Evolutionary conservation across 352 stramenopile species (phyloP).

Genomic region (Phytophthora podocarpi): DNA sequence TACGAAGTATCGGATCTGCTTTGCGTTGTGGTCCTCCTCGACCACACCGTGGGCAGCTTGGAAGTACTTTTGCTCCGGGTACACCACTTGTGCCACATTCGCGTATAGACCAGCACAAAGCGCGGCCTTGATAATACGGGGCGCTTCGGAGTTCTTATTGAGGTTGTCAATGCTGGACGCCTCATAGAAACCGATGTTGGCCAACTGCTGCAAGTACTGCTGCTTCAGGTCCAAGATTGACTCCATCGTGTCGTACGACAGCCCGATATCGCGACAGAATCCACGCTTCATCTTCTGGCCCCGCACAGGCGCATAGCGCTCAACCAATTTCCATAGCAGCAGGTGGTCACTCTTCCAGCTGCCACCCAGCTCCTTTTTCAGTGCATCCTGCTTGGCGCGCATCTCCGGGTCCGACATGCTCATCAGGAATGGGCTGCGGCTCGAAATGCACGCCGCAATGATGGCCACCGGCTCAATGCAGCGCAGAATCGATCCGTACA

Average conservation of each 20-base stretch:
- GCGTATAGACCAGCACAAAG: constrained; percentile 83
- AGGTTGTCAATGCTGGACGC: constrained; percentile 35
- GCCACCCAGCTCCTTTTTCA: constrained; percentile 72
- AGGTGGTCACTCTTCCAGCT: constrained; percentile 82
- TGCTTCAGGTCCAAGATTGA: constrained; percentile 92
- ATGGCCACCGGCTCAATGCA: constrained; percentile 84
- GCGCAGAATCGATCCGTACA: constrained; percentile 88
- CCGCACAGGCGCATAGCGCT: constrained; percentile 57
- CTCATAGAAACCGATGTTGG: constrained; percentile 84
- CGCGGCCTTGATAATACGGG: constrained; percentile 92
- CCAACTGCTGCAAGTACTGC: constrained; percentile 86
- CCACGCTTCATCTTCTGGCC: constrained; percentile 58
- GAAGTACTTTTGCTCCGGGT: constrained; percentile 95
- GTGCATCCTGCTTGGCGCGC: constrained; percentile 51
- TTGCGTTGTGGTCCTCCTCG: constrained; percentile 91
- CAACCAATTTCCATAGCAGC: constrained; percentile 80
- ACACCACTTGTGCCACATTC: constrained; percentile 86
- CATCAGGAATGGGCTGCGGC: constrained; percentile 80
- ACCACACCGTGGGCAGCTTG: constrained; percentile 91
- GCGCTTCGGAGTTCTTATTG: constrained; percentile 69
- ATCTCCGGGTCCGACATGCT: constrained; percentile 71
- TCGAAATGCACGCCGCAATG: constrained; percentile 83
- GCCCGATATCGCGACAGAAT: constrained; percentile 74
- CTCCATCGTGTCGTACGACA: constrained; percentile 90
- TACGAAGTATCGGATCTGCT: constrained; percentile 95